Base-by-base conservation (phyloP, 129 eudicot species). In the Deinandra increscens region DNA sequence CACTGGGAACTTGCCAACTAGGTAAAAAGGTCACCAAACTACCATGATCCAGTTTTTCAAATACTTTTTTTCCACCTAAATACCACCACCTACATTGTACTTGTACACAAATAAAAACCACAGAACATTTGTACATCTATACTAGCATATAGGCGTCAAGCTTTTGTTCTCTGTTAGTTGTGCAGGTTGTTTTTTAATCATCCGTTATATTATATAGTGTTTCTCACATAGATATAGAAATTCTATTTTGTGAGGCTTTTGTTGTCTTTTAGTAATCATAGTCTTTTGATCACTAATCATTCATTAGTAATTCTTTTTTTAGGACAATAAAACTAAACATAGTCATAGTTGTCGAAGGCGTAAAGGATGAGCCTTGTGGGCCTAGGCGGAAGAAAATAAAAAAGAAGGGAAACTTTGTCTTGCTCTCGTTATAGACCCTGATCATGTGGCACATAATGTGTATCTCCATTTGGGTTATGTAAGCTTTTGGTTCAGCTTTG, bases 401-500 rank as follows among this genome's bases (percentile, higher is more conserved):
- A 75, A 84, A 66, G 66, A 91, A 85, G 83, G 97, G 97, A 91
- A 87, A 69, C 78, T 91, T 20, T 89, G 95, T 22, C 74, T 91
- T 66, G 97, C 97, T 26, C 84, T 91, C 69, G 89, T 84, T 0
- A 62, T 85, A 51, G 97, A 90, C 77, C 95, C 95, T 50, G 66
- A 66, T 71, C 95, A 92, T 71, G 49, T 82, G 71, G 95, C 95
- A 64, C 81, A 86, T 36, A 84, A 86, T 77, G 83, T 86, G 45
- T 82, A 84, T 72, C 91, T 92, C 64, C 95, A 89, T 87, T 93
- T 68, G 96, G 92, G 38, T 68, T 93, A 44, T 93, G 98, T 72
- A 93, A 93, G 75, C 86, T 93, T 70, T 76, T 84, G 75, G 98
- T 93, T 59, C 84, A 83, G 71, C 89, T 91, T 59, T 95, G 98